These are phyloP conservation scores for Monosporascus sp. DNA, from an alignment of 2,329 filamentous ascomycete species.

Conservation along the genomic window DNA sequence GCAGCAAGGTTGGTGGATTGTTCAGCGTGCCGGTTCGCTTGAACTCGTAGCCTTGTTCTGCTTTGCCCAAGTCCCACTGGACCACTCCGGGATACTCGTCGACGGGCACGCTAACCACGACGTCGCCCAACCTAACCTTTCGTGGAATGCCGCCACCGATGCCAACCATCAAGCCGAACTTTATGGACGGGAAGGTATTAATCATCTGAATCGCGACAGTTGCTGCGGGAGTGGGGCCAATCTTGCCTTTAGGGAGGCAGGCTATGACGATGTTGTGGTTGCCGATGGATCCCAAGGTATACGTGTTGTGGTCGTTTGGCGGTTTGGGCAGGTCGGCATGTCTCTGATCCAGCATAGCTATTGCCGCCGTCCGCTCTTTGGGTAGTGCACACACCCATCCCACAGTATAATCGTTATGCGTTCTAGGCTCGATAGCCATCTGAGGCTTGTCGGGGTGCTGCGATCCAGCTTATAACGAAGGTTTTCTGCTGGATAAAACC, in stretches of 20 bases:
- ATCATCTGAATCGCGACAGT: constrained; percentile 24
- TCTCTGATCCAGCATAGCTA: constrained; percentile 13
- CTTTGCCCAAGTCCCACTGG: constrained; percentile 19
- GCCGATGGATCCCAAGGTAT: constrained; percentile 16
- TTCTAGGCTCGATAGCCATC: not conserved
- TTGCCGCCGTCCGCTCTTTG: constrained; percentile 15
- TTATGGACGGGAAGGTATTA: constrained; percentile 26
- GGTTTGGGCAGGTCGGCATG: constrained; percentile 5
- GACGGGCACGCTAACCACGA: constrained; percentile 16
- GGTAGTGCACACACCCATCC: constrained; percentile 16
- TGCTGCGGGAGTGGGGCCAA: constrained; percentile 28
- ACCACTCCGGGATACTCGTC: constrained; percentile 14
- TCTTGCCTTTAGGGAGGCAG: constrained; percentile 17
- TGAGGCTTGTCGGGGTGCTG: not conserved
- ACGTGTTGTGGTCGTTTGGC: constrained; percentile 8
- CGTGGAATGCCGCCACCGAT: constrained; percentile 27
- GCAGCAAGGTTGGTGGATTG: constrained; percentile 13
- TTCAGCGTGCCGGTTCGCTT: constrained; percentile 11
- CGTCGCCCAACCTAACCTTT: constrained; percentile 18
- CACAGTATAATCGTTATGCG: constrained; percentile 12
- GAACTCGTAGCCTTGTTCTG: constrained; percentile 6
- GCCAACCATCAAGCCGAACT: constrained; percentile 36
- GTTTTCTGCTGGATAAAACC: too few species aligned
- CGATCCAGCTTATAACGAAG: too few species aligned
- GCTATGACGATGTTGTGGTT: constrained; percentile 17